phyloP scores from a whole-genome alignment of 31 red algal genomes.

The Bonnemaisonia californica region DNA sequence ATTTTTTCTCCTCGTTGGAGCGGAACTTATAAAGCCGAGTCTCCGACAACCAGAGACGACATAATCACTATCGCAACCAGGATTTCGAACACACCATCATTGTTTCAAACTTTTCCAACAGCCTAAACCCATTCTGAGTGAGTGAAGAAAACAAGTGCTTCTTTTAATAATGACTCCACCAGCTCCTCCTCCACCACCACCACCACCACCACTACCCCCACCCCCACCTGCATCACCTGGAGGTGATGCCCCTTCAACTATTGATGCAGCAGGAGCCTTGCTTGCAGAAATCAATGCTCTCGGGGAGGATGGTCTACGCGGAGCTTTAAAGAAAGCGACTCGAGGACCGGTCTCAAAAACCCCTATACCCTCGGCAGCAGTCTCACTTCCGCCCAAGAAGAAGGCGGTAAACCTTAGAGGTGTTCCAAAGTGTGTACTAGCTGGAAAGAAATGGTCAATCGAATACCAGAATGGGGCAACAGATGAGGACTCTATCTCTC shows the following conservation, averaged over 20 bases:
- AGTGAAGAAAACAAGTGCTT: too few relatives aligned
- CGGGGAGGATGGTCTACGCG: conserved; percentile 60
- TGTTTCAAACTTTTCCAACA: too few relatives aligned
- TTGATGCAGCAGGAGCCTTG: conserved; percentile 61
- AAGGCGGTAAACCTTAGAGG: conserved; percentile 1
- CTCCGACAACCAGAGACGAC: too few relatives aligned
- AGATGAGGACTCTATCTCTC: conserved; percentile 37
- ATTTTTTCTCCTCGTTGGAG: too few relatives aligned
- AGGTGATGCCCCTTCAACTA: conserved; percentile 15
- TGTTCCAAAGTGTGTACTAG: conserved; percentile 44
- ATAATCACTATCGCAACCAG: too few relatives aligned
- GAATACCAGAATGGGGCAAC: conserved; percentile 62
- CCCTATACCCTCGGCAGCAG: conserved; percentile 31
- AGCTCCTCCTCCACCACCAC: conserved; percentile 61
- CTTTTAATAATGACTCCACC: too few relatives aligned
- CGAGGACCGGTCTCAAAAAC: conserved; percentile 83
- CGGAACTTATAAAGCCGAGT: too few relatives aligned
- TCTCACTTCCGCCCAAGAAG: conserved; percentile 25
- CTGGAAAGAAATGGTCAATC: conserved; percentile 43
- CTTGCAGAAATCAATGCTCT: conserved; percentile 84
- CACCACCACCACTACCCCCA: conserved; percentile 80
- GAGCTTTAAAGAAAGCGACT: conserved; percentile 77
- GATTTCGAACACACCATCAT: too few relatives aligned
- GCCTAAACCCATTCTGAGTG: too few relatives aligned
- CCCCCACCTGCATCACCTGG: conserved; percentile 40